Conservation (phyloP, 176 grass and related monocot genomes). For the Chloris gayana region DNA sequence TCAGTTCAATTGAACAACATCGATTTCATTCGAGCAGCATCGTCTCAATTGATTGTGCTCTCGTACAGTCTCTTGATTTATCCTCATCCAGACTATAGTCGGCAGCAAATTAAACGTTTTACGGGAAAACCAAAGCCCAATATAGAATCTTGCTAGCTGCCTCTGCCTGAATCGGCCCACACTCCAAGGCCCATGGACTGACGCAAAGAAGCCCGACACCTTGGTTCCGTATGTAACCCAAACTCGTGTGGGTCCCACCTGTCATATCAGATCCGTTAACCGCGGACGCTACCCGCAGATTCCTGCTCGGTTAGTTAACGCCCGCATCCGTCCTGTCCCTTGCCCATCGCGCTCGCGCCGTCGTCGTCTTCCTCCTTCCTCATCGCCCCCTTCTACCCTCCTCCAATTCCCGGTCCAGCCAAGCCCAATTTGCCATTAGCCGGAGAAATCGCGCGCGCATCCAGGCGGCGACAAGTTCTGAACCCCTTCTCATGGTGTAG, state of each 20-base stretch:
- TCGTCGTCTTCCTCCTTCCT: background rate
- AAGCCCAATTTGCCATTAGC: background rate
- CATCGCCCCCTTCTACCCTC: background rate
- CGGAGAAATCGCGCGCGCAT: background rate
- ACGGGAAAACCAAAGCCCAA: too few relatives aligned
- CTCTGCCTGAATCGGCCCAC: too few relatives aligned
- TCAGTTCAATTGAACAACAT: too few relatives aligned
- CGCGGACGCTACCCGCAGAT: background rate
- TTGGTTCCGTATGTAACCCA: background rate
- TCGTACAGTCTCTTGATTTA: too few relatives aligned
- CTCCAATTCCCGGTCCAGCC: background rate
- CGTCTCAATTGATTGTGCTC: too few relatives aligned
- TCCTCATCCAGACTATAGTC: too few relatives aligned
- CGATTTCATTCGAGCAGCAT: too few relatives aligned
- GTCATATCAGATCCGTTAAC: conserved; percentile 31
- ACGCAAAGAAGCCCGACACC: background rate
- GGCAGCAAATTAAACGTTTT: too few relatives aligned
- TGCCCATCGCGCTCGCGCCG: background rate
- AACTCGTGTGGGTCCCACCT: background rate
- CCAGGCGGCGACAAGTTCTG: background rate
- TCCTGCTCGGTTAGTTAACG: conserved; percentile 16
- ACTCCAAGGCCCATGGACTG: background rate
- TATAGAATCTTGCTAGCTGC: too few relatives aligned
- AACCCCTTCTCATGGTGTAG: background rate
- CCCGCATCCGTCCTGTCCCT: background rate